Conservation (phyloP, 768 basidiomycete species). For the Leccinum ochraceum region DNA sequence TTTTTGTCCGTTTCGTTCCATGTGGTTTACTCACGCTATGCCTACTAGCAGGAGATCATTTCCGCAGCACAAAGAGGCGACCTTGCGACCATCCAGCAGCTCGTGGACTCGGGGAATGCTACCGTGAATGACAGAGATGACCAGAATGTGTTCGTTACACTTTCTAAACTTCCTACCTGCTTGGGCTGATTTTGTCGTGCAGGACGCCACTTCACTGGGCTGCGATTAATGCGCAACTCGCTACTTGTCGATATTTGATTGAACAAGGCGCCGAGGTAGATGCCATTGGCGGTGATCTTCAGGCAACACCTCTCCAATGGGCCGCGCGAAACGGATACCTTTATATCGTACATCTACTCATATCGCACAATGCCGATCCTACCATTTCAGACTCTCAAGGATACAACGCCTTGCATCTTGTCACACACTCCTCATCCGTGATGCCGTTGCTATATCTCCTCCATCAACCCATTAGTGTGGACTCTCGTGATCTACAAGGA, state of each 20-base stretch:
- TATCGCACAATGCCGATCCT: conserved; percentile 90
- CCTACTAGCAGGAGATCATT: conserved; percentile 60
- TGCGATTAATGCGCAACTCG: conserved; percentile 93
- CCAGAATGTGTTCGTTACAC: conserved; percentile 65
- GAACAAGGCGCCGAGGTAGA: conserved; percentile 96
- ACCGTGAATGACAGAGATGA: conserved; percentile 78
- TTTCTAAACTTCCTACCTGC: not conserved
- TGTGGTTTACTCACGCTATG: conserved; percentile 5
- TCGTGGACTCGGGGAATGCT: conserved; percentile 72
- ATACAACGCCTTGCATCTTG: conserved; percentile 94
- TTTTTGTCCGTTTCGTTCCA: not conserved
- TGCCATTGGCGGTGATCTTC: conserved; percentile 89
- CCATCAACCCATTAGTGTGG: conserved; percentile 91
- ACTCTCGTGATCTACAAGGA: conserved; percentile 87
- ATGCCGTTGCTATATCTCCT: conserved; percentile 93
- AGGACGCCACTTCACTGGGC: conserved; percentile 96
- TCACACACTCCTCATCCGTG: conserved; percentile 91
- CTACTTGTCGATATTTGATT: conserved; percentile 81
- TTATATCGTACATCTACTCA: conserved; percentile 90
- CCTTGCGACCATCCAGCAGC: conserved; percentile 56
- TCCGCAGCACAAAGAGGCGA: conserved; percentile 89
- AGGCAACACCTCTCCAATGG: conserved; percentile 97
- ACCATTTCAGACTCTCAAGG: conserved; percentile 90
- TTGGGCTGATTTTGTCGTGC: conserved; percentile 10
- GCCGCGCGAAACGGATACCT: conserved; percentile 96